phyloP scores from a whole-genome alignment of 75 land plant genomes.

The Selaginella moellendorffii region DNA sequence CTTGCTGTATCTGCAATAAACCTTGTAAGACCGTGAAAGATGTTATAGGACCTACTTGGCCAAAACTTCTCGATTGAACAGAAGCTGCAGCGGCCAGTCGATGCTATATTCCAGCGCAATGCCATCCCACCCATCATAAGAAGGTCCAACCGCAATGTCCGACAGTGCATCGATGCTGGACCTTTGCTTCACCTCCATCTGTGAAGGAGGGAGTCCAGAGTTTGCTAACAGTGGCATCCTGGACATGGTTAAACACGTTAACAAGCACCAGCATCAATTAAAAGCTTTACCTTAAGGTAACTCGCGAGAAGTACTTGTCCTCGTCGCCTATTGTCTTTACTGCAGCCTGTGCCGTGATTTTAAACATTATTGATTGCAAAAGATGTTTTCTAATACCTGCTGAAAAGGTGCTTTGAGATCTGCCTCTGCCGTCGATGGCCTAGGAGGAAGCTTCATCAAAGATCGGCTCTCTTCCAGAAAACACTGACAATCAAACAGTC shows the following conservation, averaged over 20 bases:
- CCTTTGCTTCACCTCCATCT: slow-evolving; percentile 22
- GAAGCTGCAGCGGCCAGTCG: slow-evolving; percentile 92
- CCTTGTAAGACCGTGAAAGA: background rate
- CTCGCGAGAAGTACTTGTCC: slow-evolving; percentile 86
- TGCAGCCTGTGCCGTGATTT: slow-evolving; percentile 53
- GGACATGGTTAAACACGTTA: too few relatives aligned
- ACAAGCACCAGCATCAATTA: too few relatives aligned
- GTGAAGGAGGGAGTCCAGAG: slow-evolving; percentile 26
- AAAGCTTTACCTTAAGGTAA: slow-evolving; percentile 84
- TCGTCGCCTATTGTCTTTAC: slow-evolving; percentile 87
- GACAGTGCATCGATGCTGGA: slow-evolving; percentile 29
- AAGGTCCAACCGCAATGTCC: slow-evolving; percentile 31
- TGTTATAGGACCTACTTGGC: slow-evolving; percentile 45
- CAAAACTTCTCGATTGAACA: slow-evolving; percentile 86
- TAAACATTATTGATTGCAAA: background rate
- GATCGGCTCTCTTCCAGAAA: slow-evolving; percentile 94
- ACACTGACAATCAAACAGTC: slow-evolving; percentile 73
- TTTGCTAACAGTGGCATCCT: slow-evolving; percentile 57
- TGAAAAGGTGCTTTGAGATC: slow-evolving; percentile 98
- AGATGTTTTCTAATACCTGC: slow-evolving; percentile 34
- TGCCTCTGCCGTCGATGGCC: slow-evolving; percentile 92
- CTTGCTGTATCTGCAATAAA: slow-evolving; percentile 47
- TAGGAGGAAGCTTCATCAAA: slow-evolving; percentile 92
- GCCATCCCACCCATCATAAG: slow-evolving; percentile 92
- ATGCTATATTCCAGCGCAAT: slow-evolving; percentile 87